phyloP scores from a whole-genome alignment of 176 grass and related monocot species.

The Eragrostis curvula region DNA sequence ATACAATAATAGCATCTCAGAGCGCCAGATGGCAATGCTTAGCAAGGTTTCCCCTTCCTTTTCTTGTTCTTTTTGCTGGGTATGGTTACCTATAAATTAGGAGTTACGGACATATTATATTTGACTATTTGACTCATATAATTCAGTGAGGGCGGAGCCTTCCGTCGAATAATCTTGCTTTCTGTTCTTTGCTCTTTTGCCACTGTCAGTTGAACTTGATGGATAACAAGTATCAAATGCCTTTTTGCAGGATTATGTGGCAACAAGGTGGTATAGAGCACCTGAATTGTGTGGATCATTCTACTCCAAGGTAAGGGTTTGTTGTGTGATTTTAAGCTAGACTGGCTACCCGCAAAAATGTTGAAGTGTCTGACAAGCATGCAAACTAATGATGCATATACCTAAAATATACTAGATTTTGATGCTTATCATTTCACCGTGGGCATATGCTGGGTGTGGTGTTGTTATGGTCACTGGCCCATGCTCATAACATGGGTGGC shows the following conservation, averaged over 20 bases:
- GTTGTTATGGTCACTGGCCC: no score
- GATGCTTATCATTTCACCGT: neutral
- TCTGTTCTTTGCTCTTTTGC: neutral
- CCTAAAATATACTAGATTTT: neutral
- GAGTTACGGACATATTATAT: neutral
- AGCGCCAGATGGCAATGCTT: neutral
- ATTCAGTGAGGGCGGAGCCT: neutral
- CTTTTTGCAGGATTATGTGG: slow-evolving; percentile 46
- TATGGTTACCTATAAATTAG: neutral
- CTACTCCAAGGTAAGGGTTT: slow-evolving; percentile 45
- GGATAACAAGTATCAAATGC: neutral
- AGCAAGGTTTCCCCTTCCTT: neutral
- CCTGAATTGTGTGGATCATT: slow-evolving; percentile 54
- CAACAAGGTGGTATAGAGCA: slow-evolving; percentile 55
- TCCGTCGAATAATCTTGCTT: neutral
- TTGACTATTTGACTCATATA: neutral
- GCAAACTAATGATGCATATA: neutral
- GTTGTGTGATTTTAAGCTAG: neutral
- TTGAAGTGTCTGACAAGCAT: neutral
- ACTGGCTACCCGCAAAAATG: neutral
- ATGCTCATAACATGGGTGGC: no score
- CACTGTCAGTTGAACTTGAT: neutral
- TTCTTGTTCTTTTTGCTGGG: slow-evolving; percentile 9
- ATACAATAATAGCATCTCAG: no score
- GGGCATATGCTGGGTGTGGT: neutral